Evolutionary conservation across 2,329 filamentous ascomycete genomes (phyloP), one percentile per base, ranked within the genome.

Genomic region (Alternaria triticina): DNA sequence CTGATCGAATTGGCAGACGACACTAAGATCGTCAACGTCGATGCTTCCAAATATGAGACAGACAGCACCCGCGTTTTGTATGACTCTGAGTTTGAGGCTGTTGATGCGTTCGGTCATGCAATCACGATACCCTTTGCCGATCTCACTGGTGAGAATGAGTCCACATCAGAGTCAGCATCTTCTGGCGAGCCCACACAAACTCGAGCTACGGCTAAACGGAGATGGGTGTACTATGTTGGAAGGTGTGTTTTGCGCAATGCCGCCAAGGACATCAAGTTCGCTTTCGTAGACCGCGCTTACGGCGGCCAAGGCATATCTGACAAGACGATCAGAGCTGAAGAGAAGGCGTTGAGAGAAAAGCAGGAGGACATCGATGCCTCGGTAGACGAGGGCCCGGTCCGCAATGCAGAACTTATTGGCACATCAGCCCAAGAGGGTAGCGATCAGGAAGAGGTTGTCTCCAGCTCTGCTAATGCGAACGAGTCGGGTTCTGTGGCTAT

Each of bases 151-250:
- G 77, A 79, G 3, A 76, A 81, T 25, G 79, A 76, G 33, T 66
- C 75, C 7, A 59, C 69, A 33, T 60, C 70, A 9, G 71, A 68
- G 8, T 59, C 70, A 6, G 44, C 56, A 3, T 67, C 70, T 10
- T 70, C 70, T 2, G 51, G 64, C 5, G 54, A 73, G 28, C 66
- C 77, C 25, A 76, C 79, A 5, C 84, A 86, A 73, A 80, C 83
- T 64, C 80, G 84, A 25, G 72, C 75, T 23, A 75, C 79, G 5
- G 83, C 83, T 3, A 77, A 82, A 55, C 71, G 77, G 36, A 89
- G 87, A 70, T 91, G 89, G 89, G 86, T 83, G 5, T 79, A 86
- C 58, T 86, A 86, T 57, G 86, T 90, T 15, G 87, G 85, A 1
- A 82, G 88, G 59, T 86, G 88, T 1, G 69, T 91, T 2, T 73